phyloP scores from a whole-genome alignment of 108 stramenopile species.

The Poteriospumella lacustris region DNA sequence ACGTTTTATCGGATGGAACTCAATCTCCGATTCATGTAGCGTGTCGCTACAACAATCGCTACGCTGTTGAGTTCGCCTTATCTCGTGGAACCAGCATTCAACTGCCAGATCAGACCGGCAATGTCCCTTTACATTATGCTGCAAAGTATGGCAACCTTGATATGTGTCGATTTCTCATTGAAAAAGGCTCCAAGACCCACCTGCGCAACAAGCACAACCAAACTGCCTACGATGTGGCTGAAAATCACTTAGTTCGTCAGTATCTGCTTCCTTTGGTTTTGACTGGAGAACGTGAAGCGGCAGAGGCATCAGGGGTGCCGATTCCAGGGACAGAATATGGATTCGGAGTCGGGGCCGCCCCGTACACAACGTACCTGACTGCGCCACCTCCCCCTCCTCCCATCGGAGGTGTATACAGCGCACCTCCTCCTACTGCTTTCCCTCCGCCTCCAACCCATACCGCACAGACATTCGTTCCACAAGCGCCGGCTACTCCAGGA shows the following conservation, averaged over 20 bases:
- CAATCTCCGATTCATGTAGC: slow-evolving; percentile 20
- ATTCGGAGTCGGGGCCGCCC: too few relatives aligned
- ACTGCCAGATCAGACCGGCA: slow-evolving; percentile 35
- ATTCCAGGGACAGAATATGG: too few relatives aligned
- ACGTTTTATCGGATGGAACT: background rate
- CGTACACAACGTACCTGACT: too few relatives aligned
- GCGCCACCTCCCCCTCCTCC: too few relatives aligned
- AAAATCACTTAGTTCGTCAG: slow-evolving; percentile 32
- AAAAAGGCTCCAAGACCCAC: background rate
- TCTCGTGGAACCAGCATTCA: background rate
- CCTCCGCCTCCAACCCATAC: too few relatives aligned
- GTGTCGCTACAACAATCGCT: slow-evolving; percentile 17
- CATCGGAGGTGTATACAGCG: too few relatives aligned
- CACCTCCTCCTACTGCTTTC: too few relatives aligned
- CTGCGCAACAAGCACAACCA: slow-evolving; percentile 11
- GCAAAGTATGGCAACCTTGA: slow-evolving; percentile 46
- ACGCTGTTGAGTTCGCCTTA: background rate
- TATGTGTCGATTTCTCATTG: slow-evolving; percentile 25
- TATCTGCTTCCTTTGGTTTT: slow-evolving; percentile 28
- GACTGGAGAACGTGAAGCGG: background rate
- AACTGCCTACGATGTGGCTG: slow-evolving; percentile 31
- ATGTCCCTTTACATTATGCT: slow-evolving; percentile 52
- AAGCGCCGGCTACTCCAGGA: too few relatives aligned
- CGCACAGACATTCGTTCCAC: too few relatives aligned
- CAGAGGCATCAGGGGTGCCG: too few relatives aligned